Conservation (phyloP, 2,329 filamentous ascomycete genomes). For the Colletotrichum chrysophilum region DNA sequence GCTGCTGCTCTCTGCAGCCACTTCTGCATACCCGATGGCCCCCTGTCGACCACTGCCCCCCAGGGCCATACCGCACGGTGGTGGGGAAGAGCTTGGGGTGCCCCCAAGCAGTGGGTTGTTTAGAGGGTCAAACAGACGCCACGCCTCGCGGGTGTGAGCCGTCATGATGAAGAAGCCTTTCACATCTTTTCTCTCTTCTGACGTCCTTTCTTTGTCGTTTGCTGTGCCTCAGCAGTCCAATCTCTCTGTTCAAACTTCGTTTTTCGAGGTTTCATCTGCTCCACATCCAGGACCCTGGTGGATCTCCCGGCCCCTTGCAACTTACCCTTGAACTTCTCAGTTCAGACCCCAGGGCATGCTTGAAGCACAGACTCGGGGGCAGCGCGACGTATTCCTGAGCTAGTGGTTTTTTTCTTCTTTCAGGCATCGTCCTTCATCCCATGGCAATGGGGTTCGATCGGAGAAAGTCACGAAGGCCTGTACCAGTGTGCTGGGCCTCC, state of each 20-base stretch:
- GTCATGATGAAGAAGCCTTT: not conserved
- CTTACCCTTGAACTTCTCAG: not conserved
- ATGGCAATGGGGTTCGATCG: not conserved
- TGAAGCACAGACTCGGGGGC: not conserved
- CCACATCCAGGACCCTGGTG: slow-evolving; percentile 6
- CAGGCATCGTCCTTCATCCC: slow-evolving; percentile 9
- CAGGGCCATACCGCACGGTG: slow-evolving; percentile 4
- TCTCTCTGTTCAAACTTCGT: not conserved
- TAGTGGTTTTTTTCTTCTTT: slow-evolving; percentile 4
- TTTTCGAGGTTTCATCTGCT: slow-evolving; percentile 20
- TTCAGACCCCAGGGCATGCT: not conserved
- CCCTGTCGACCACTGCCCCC: not conserved
- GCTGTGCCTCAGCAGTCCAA: not conserved
- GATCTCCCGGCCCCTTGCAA: slow-evolving; percentile 16
- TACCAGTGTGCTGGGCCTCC: slow-evolving; percentile 13
- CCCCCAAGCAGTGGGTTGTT: not conserved
- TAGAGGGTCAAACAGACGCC: slow-evolving; percentile 2
- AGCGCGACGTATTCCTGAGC: not conserved
- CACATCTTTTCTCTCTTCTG: not conserved
- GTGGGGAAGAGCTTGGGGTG: slow-evolving; percentile 10
- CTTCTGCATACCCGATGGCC: not conserved
- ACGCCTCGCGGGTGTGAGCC: slow-evolving; percentile 1
- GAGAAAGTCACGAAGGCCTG: slow-evolving; percentile 2
- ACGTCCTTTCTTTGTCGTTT: slow-evolving; percentile 13
- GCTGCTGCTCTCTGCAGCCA: not conserved